Evolutionary conservation across 345 rosid genomes (phyloP).

Genomic region (Euphorbia pulcherrima): DNA sequence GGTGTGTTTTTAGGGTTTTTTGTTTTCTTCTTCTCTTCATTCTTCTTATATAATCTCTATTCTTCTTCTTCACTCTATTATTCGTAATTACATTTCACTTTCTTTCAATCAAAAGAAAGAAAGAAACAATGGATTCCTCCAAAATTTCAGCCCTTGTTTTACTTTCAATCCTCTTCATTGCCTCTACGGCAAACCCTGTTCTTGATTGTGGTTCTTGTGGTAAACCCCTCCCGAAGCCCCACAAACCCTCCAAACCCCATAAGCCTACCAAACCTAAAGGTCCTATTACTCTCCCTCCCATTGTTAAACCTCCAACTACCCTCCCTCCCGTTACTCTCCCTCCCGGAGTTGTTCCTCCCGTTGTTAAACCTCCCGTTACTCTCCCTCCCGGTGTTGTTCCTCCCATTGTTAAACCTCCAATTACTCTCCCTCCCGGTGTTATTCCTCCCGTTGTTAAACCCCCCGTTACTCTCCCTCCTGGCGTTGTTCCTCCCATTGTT

Average conservation of each 20-base stretch:
- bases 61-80: conserved; percentile 16
- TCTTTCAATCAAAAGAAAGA: conserved; percentile 1
- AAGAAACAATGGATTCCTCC: conserved; percentile 48
- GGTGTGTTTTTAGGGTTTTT: conserved; percentile 37
- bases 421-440: neutral
- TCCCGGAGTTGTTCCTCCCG: conserved; percentile 22
- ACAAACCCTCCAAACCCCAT: conserved; percentile 19
- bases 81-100: conserved; percentile 3
- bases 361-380: neutral
- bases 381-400: neutral
- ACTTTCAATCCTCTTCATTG: conserved; percentile 50
- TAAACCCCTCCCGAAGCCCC: conserved; percentile 31
- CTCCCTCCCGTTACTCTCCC: conserved; percentile 24
- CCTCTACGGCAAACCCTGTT: conserved; percentile 43
- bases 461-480: neutral
- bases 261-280: neutral
- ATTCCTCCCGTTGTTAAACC: conserved; percentile 21
- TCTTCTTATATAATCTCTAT: conserved; percentile 35
- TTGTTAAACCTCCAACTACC: conserved; percentile 14
- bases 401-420: neutral
- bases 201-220: conserved; percentile 60
- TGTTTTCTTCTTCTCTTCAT: conserved; percentile 22
- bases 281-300: conserved; percentile 10
- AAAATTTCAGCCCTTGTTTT: conserved; percentile 54
- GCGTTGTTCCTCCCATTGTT: neutral